These are phyloP conservation scores for Lactuca sativa DNA, from an alignment of 129 eudicot genomes.

Conservation along the genomic window DNA sequence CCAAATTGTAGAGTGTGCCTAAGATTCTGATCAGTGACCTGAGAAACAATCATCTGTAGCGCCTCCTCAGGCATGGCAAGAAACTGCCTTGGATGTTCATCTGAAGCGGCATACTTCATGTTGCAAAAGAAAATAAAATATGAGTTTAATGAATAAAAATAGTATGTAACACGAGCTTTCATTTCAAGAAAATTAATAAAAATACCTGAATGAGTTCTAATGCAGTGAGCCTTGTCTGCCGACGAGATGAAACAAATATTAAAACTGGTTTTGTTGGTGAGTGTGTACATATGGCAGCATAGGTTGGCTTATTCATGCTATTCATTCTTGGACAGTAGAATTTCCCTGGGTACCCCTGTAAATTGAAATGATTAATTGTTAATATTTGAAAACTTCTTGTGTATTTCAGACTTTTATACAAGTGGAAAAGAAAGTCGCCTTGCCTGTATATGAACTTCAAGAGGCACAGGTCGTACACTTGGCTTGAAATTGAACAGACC, in stretches of 20 bases:
- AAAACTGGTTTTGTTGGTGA: slow-evolving; percentile 97
- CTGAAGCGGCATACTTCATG: slow-evolving; percentile 89
- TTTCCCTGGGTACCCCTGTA: slow-evolving; percentile 99
- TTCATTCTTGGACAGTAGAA: slow-evolving; percentile 98
- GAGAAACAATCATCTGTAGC: slow-evolving; percentile 91
- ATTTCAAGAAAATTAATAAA: not conserved
- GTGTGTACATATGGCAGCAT: slow-evolving; percentile 97
- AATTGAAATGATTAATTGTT: not conserved
- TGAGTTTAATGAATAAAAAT: not conserved
- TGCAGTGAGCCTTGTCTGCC: slow-evolving; percentile 98
- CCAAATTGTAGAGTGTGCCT: slow-evolving; percentile 97
- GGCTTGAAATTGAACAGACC: slow-evolving; percentile 98
- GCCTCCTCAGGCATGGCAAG: slow-evolving; percentile 74
- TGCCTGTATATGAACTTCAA: slow-evolving; percentile 99
- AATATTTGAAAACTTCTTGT: not conserved
- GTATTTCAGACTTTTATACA: slow-evolving; percentile 8
- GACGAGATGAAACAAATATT: slow-evolving; percentile 95
- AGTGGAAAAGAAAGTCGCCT: slow-evolving; percentile 28
- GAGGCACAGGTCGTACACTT: slow-evolving; percentile 98
- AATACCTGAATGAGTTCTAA: slow-evolving; percentile 94
- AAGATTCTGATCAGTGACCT: slow-evolving; percentile 90
- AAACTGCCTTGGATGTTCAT: slow-evolving; percentile 91
- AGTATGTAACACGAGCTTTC: slow-evolving; percentile 17
- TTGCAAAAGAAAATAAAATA: slow-evolving; percentile 18
- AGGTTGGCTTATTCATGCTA: slow-evolving; percentile 97